phyloP scores from a whole-genome alignment of 768 basidiomycete species.

The Hysterangium stoloniferum region DNA sequence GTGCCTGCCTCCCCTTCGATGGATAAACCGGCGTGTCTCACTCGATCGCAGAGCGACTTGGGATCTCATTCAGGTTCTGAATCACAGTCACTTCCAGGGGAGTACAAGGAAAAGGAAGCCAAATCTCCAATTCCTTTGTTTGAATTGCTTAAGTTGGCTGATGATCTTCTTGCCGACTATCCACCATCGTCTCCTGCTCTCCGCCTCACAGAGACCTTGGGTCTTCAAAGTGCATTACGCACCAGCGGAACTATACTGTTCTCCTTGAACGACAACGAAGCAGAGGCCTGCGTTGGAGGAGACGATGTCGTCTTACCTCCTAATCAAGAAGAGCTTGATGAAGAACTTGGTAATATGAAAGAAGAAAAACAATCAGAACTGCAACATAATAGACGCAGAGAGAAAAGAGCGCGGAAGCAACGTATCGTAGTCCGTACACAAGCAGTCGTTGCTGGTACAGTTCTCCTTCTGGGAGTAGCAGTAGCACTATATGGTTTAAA shows the following conservation, averaged over 20 bases:
- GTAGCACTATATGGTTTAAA: constrained; percentile 43
- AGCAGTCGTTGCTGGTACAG: constrained; percentile 47
- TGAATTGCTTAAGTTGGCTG: not conserved
- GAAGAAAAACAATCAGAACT: constrained; percentile 22
- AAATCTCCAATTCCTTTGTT: not conserved
- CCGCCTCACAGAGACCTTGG: constrained; percentile 6
- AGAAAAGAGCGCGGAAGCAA: constrained; percentile 13
- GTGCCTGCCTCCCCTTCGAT: not conserved
- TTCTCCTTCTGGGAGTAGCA: constrained; percentile 63
- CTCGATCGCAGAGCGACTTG: no score
- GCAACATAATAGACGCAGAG: constrained; percentile 20
- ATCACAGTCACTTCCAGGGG: not conserved
- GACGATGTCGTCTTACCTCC: constrained; percentile 13
- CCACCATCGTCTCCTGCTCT: constrained; percentile 7
- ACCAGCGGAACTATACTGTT: not conserved
- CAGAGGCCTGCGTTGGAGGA: constrained; percentile 11
- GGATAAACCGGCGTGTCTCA: not conserved
- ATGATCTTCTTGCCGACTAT: constrained; percentile 4
- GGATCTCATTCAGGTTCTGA: not conserved
- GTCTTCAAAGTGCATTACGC: not conserved
- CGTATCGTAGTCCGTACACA: constrained; percentile 22
- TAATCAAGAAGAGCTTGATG: constrained; percentile 15
- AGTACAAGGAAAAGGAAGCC: not conserved
- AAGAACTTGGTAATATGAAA: constrained; percentile 13
- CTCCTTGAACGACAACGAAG: constrained; percentile 1